Base-by-base conservation (phyloP, 768 basidiomycete species). In the Scleroderma bovista region DNA sequence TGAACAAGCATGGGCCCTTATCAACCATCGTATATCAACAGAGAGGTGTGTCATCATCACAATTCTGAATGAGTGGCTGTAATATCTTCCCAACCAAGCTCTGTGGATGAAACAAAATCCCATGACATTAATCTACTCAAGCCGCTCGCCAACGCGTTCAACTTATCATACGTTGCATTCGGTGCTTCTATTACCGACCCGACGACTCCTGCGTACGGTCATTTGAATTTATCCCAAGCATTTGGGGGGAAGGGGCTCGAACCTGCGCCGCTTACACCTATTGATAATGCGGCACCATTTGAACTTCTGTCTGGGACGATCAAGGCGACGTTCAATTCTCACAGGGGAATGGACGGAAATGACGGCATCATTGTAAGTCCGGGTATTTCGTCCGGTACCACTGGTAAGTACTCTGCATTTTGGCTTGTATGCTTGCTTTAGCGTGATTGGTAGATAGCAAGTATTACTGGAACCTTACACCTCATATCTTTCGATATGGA, bases 21-120 rank as follows among this genome's bases (percentile, higher is more conserved):
- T 89, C 24, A 87, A 90, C 60, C 86, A 86, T 58, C 81, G 87
- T 6, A 79, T 89, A 29, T 74, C 83, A 6, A 77, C 76, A 6
- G 71, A 75, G 46, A 84, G 81, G 83, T 75, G 26, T 32, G 34
- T n/a, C 12, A n/a, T n/a, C 12, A 36, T n/a, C 34, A 36, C 13
- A 15, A 36, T 36, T n/a, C 34, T 3, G 13, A 13, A 5, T 3
- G 13, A n/a, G 6, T 36, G 26, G 34, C 34, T 36, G 32, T 33
- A 7, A 8, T 36, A 36, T 12, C 34, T 3, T n/a, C 12, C 49
- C 51, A 23, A n/a, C n/a, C n/a, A 40, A 64, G 62, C 48, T 71
- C 71, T 11, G 65, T 82, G 19, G 70, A 61, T 5, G 77, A 72
- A 40, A 72, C 75, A 1, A 65, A 72, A 57, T 62, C 57, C 9